A percentile compares a stretch with the other conserved stretches of the same genome.
Conservation (phyloP, 2,329 filamentous ascomycete genomes). For the Chaetomiaceae sp. region DNA sequence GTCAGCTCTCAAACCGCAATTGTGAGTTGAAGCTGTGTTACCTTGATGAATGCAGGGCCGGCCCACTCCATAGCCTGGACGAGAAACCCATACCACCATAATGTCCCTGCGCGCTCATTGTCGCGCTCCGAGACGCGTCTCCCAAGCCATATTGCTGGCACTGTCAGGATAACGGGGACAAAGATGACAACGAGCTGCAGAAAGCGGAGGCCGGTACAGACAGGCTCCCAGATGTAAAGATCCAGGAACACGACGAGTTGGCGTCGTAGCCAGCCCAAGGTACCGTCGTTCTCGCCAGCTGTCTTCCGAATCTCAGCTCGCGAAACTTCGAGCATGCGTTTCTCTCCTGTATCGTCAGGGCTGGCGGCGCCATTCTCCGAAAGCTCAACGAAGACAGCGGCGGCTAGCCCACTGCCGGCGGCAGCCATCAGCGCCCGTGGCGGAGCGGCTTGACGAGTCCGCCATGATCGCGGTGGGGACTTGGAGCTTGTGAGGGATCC, state of each 20-base stretch:
- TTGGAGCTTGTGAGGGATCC: not conserved
- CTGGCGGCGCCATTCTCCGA: constrained; percentile 51
- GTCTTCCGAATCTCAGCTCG: constrained; percentile 69
- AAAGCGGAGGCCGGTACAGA: constrained; percentile 84
- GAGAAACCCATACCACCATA: constrained; percentile 94
- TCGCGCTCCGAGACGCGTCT: constrained; percentile 57
- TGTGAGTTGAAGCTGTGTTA: constrained; percentile 34
- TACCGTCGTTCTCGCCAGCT: constrained; percentile 57
- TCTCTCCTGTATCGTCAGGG: constrained; percentile 64
- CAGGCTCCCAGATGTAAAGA: constrained; percentile 71
- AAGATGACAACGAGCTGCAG: constrained; percentile 84
- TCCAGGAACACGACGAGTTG: constrained; percentile 65
- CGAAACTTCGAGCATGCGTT: constrained; percentile 81
- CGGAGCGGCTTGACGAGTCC: not conserved
- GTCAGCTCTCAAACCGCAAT: not conserved
- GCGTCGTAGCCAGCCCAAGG: constrained; percentile 55
- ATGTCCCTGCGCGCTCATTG: constrained; percentile 71
- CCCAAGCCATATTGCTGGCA: constrained; percentile 81
- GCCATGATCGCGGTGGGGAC: constrained; percentile 16
- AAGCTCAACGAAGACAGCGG: constrained; percentile 54
- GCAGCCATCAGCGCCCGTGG: constrained; percentile 17
- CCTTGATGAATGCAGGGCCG: constrained; percentile 96
- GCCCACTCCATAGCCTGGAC: constrained; percentile 87
- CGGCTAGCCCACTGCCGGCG: constrained; percentile 44
- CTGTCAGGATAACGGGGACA: constrained; percentile 76